Conservation (phyloP, 2,329 filamentous ascomycete genomes). For the Cladophialophora immunda region DNA sequence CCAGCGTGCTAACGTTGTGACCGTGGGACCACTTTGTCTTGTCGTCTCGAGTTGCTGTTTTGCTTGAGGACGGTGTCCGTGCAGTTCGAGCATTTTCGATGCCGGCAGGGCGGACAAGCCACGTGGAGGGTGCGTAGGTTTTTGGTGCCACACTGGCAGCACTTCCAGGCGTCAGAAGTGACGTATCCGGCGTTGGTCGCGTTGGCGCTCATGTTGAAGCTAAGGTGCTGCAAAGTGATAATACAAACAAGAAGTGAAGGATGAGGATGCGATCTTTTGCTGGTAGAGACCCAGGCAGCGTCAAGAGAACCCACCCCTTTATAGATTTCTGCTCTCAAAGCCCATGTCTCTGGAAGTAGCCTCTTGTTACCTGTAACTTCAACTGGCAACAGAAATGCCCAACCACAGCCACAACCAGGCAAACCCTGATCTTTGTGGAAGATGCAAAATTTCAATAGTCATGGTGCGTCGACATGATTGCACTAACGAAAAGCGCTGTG, state of each 20-base stretch:
- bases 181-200: not conserved
- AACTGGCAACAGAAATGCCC: not conserved
- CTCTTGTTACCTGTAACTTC: not conserved
- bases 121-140: not conserved
- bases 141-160: constrained; percentile 6
- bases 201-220: not conserved
- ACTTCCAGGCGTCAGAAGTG: constrained; percentile 14
- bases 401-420: constrained; percentile 1
- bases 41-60: not conserved
- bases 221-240: not conserved
- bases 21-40: constrained; percentile 6
- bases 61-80: constrained; percentile 5
- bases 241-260: constrained; percentile 1
- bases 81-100: not conserved
- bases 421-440: not conserved
- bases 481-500: not conserved
- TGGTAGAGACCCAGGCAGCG: not conserved
- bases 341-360: not conserved
- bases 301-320: not conserved
- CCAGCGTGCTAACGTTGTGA: not conserved
- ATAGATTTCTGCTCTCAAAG: not conserved
- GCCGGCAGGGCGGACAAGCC: not conserved
- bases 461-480: not conserved
- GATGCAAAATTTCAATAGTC: not conserved
- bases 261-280: not conserved